Evolutionary conservation across 129 eudicot species (phyloP).

Genomic region (Tanacetum coccineum): DNA sequence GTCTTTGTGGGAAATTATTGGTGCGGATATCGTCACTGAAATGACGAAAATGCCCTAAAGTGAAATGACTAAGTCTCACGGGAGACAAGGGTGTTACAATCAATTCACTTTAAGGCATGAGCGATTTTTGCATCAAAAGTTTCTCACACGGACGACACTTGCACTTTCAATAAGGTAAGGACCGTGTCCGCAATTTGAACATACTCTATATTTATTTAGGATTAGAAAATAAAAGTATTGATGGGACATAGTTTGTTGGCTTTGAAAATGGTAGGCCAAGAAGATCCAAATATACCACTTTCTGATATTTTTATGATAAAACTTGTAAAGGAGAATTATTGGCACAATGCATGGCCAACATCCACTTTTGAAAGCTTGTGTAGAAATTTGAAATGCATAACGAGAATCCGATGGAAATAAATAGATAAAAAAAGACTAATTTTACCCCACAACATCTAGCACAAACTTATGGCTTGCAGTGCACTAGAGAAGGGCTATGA

Average conservation of each 20-base stretch:
- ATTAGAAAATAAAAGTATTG: too few relatives aligned
- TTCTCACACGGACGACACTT: too few relatives aligned
- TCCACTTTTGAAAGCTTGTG: slow-evolving; percentile 33
- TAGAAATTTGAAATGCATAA: slow-evolving; percentile 26
- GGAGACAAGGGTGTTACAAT: too few relatives aligned
- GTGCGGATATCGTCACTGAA: too few relatives aligned
- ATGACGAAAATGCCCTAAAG: too few relatives aligned
- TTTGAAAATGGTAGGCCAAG: slow-evolving; percentile 29
- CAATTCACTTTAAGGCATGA: too few relatives aligned
- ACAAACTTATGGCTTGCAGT: slow-evolving; percentile 30
- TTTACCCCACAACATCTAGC: slow-evolving; percentile 56
- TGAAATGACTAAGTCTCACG: too few relatives aligned
- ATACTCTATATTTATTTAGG: too few relatives aligned
- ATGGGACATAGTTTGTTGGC: neutral
- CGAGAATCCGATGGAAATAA: slow-evolving; percentile 42
- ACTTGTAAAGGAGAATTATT: slow-evolving; percentile 35
- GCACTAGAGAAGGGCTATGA: slow-evolving; percentile 21
- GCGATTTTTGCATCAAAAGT: too few relatives aligned
- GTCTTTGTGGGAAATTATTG: too few relatives aligned
- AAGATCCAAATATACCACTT: slow-evolving; percentile 21
- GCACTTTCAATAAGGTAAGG: too few relatives aligned
- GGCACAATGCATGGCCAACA: slow-evolving; percentile 40
- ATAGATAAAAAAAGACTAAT: slow-evolving; percentile 18
- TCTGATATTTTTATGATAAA: slow-evolving; percentile 16
- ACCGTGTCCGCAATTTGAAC: too few relatives aligned